phyloP scores from a whole-genome alignment of 106 monocot species.

The Acorus calamus region DNA sequence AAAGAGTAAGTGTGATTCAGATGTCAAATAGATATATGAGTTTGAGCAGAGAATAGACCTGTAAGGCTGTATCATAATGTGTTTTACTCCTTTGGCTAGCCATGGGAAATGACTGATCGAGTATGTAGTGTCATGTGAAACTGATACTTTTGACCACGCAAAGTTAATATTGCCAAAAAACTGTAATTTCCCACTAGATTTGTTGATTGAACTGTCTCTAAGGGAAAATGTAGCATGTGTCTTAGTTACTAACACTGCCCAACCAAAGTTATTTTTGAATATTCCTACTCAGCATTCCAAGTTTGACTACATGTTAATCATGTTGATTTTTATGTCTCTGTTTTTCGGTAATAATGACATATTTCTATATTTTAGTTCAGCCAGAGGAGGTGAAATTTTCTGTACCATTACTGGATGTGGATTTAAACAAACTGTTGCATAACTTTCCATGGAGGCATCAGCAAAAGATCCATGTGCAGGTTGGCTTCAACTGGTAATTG shows the following conservation, averaged over 20 bases:
- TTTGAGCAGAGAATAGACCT: no score
- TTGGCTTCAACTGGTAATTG: conserved; percentile 8
- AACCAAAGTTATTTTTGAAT: background rate
- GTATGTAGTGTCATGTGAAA: no score
- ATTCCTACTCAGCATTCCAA: no score
- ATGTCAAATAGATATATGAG: background rate
- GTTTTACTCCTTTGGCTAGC: no score
- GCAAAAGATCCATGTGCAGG: conserved; percentile 79
- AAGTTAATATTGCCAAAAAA: no score
- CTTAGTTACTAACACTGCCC: background rate
- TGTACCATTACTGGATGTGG: conserved; percentile 64
- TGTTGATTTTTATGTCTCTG: background rate
- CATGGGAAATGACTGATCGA: no score
- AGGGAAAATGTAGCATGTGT: no score
- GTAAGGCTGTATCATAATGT: no score
- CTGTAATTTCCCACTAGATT: no score
- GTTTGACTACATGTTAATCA: background rate
- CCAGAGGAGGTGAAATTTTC: conserved; percentile 76
- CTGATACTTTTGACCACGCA: no score
- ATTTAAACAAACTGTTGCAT: conserved; percentile 55
- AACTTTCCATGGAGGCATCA: conserved; percentile 60
- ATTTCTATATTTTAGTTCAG: conserved; percentile 19
- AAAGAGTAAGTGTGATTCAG: conserved; percentile 38
- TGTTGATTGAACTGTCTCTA: no score
- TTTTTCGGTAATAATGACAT: background rate